Evolutionary conservation across 2,329 filamentous ascomycete species (phyloP), one percentile per base, ranked within the genome.

Genomic region (Fusarium dimerum): DNA sequence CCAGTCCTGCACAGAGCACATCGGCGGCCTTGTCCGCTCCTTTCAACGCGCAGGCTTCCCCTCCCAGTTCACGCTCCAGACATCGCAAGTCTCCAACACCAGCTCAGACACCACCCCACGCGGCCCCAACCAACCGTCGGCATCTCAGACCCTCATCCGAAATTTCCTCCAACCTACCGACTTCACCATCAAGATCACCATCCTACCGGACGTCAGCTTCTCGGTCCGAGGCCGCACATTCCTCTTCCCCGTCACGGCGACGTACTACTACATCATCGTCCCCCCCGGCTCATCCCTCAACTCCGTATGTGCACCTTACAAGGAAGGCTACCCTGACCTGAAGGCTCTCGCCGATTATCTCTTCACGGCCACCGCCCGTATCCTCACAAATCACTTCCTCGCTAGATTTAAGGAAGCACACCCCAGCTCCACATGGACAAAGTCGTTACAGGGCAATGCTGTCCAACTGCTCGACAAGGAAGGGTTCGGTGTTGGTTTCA

Each of bases 1-100:
- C 36, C 62, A 67, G 20, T 61, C 69, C 10, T 73, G 76, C 45
- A 71, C 72, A 2, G 53, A 60, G 2, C 76, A 78, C 61, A 63
- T 83, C 7, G 73, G 77, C 10, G 67, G 69, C 12, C 64, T 84
- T 13, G 70, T 75, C 6, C 62, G 64, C 18, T 67, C 75, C 4
- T 71, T 85, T 26, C 74, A 73, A n/a, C 66, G 66, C 17, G 77
- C 78, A 11, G 79, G 80, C 17, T 59, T 81, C 36, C 54, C 72
- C 6, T 70, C 79, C 8, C 67, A 71, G 6, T 78, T 78, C 54
- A 72, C 64, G 32, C 72, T 81, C 9, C 66, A 64, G 34, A 76
- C 77, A 15, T 63, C 73, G 2, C 69, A 71, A 15, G 57, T 63
- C 16, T 64, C 67, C 5, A 54, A 64, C 18, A 50, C 54, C n/a